A percentile compares a stretch with the other conserved stretches of the same genome.
Evolutionary conservation across 2,329 filamentous ascomycete species (phyloP).

Genomic region (Neocatenulostroma microsporum): DNA sequence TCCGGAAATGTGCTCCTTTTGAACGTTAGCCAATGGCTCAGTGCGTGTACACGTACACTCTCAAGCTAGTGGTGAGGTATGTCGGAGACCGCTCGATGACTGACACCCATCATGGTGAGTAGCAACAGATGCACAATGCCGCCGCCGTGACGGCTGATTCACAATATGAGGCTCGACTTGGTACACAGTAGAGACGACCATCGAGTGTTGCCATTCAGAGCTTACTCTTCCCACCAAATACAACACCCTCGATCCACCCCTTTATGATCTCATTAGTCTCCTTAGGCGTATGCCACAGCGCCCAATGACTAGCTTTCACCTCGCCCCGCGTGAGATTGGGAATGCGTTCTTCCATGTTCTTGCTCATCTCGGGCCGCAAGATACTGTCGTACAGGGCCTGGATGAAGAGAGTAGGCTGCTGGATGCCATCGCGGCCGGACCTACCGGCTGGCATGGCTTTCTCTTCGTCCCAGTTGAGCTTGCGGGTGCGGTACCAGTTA

Average conservation of each 20-base stretch:
- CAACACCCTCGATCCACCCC: slow-evolving; percentile 57
- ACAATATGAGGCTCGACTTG: too few species aligned
- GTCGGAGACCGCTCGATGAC: too few species aligned
- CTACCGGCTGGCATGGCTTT: slow-evolving; percentile 23
- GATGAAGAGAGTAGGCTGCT: slow-evolving; percentile 61
- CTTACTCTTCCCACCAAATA: slow-evolving; percentile 39
- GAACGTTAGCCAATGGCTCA: too few species aligned
- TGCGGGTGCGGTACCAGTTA: slow-evolving; percentile 61
- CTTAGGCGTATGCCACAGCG: slow-evolving; percentile 62
- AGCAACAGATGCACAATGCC: too few species aligned
- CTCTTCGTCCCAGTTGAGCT: slow-evolving; percentile 73
- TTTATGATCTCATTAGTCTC: slow-evolving; percentile 63
- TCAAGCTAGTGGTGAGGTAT: too few species aligned
- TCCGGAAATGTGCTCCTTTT: too few species aligned
- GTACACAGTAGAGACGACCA: too few species aligned
- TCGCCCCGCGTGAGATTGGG: slow-evolving; percentile 56
- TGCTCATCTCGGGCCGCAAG: slow-evolving; percentile 62
- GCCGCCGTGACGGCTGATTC: too few species aligned
- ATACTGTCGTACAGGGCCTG: slow-evolving; percentile 63
- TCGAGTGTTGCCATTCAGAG: slow-evolving; percentile 28
- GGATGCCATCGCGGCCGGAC: slow-evolving; percentile 15
- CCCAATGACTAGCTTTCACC: slow-evolving; percentile 74
- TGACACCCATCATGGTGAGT: too few species aligned
- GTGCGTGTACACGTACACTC: too few species aligned
- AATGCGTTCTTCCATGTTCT: slow-evolving; percentile 62